Conservation (phyloP, 1,139 yeast genomes). For the Sugiyamaella japonica region DNA sequence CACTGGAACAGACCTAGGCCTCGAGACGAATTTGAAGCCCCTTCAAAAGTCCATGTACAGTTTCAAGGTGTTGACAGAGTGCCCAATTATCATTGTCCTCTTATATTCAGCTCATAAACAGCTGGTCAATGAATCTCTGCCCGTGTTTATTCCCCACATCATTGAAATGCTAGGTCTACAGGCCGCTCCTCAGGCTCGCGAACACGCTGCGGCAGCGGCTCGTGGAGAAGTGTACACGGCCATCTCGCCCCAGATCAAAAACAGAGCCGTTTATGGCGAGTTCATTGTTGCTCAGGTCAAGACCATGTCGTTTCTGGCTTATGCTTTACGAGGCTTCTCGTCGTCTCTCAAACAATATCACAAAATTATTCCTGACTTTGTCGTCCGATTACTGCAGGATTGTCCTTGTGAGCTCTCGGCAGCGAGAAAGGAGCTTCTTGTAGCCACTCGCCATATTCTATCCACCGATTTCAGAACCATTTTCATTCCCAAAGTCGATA, state of each 20-base stretch:
- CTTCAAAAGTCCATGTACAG: constrained; percentile 66
- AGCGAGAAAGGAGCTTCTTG: constrained; percentile 88
- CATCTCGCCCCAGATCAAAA: constrained; percentile 66
- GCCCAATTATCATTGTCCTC: constrained; percentile 95
- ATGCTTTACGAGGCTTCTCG: constrained; percentile 84
- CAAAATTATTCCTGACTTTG: constrained; percentile 77
- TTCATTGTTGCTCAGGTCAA: constrained; percentile 94
- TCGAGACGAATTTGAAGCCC: constrained; percentile 44
- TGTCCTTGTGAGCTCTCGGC: constrained; percentile 96
- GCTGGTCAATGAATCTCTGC: constrained; percentile 68
- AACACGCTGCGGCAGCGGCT: constrained; percentile 60
- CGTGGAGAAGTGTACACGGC: constrained; percentile 55
- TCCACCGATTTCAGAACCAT: constrained; percentile 83
- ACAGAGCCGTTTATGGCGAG: constrained; percentile 81
- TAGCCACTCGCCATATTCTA: constrained; percentile 90
- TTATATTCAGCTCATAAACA: constrained; percentile 84
- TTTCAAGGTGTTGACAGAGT: constrained; percentile 90
- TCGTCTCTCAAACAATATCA: constrained; percentile 64
- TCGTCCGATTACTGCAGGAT: constrained; percentile 83
- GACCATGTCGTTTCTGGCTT: constrained; percentile 93
- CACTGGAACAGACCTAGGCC: constrained; percentile 38
- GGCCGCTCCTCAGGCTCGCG: constrained; percentile 71
- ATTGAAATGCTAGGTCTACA: constrained; percentile 73
- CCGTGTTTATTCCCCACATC: constrained; percentile 78
- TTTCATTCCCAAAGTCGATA: constrained; percentile 82